Evolutionary conservation across 2,329 filamentous ascomycete species (phyloP), one percentile per base, ranked within the genome.

Genomic region (Aureobasidium sp.): DNA sequence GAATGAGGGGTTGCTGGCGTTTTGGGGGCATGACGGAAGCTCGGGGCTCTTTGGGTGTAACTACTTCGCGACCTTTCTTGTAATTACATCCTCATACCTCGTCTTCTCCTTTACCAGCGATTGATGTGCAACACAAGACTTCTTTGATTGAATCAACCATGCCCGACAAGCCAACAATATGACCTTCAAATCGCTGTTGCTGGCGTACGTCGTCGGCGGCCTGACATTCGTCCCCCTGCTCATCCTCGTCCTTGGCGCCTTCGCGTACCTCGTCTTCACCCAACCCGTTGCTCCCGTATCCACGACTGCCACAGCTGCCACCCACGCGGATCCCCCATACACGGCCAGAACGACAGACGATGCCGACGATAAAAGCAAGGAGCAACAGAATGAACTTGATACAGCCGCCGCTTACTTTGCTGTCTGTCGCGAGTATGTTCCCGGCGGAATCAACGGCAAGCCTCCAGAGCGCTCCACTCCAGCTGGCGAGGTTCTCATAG

Each of bases 361-460:
- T 0, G 27, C 47, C 27, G 19, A 21, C 22, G 80, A 85, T 37
- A 80, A 85, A 55, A 75, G 78, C 61, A 83, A 80, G 63, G 59
- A 69, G 30, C 70, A 61, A 40, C 70, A 76, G 17, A 77, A 83
- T 58, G 85, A 89, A 55, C 76, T 82, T 29, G 88, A 94, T 64
- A 86, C 90, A 35, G 88, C 89, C 2, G 87, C 90, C 7, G 90
- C 90, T 16, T 96, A 94, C 71, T 96, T 96, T 68, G 88, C 90
- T n/a, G 89, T 96, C 14, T 94, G 88, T 66, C 81, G 90, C 66
- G 90, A 95, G 72, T 96, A 93, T 70, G 87, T 88, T 1, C 88
- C 90, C 37, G 89, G 90, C 66, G 90, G 90, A 37, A 85, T 95
- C 68, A 94, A 94, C 73, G 88, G 89, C 56, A 95, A 91, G 71